These are phyloP conservation scores for Porogramme epimiltina DNA, from an alignment of 1,284 basidiomycete species.

Conservation along the genomic window DNA sequence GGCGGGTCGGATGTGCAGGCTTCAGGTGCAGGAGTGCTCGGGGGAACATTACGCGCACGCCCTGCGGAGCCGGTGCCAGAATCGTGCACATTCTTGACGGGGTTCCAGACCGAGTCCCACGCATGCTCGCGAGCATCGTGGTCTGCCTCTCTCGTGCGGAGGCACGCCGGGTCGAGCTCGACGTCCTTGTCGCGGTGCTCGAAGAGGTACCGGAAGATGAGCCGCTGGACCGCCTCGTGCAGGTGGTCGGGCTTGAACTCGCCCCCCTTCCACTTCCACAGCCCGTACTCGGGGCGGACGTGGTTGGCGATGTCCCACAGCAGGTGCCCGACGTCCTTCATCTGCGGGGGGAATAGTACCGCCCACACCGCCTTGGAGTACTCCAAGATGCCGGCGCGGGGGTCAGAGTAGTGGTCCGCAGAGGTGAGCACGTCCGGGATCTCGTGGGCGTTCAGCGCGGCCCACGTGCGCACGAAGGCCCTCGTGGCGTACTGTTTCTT, in stretches of 20 bases:
- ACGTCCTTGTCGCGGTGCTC: background rate
- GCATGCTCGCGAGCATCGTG: too few relatives aligned
- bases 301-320: background rate
- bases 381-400: background rate
- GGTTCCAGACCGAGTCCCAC: too few relatives aligned
- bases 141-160: background rate
- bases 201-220: constrained; percentile 1
- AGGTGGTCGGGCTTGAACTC: background rate
- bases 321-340: background rate
- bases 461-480: background rate
- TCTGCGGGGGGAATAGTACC: background rate
- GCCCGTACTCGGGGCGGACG: background rate
- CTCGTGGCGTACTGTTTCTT: background rate
- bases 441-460: background rate
- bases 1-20: too few relatives aligned
- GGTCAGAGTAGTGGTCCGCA: background rate
- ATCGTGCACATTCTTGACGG: too few relatives aligned
- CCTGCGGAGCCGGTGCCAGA: too few relatives aligned
- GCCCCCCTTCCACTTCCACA: background rate
- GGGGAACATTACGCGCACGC: too few relatives aligned
- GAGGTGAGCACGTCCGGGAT: background rate
- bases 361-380: background rate
- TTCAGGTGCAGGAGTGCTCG: too few relatives aligned
- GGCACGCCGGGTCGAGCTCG: background rate
- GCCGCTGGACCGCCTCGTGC: background rate